These are phyloP conservation scores for Phytopythium sindhum DNA, from an alignment of 352 stramenopile species.

Conservation along the genomic window DNA sequence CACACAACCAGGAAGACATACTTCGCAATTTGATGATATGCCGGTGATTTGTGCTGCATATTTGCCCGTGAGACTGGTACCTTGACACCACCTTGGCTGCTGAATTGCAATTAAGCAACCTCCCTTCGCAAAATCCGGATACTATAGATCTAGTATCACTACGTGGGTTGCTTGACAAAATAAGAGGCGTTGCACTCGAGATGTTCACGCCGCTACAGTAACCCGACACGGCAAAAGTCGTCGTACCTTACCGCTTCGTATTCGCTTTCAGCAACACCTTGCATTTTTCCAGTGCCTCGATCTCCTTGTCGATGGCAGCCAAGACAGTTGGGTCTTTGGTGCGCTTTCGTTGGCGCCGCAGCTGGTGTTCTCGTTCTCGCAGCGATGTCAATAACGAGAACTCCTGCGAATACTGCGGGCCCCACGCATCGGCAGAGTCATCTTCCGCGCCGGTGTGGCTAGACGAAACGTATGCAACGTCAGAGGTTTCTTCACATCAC, in stretches of 20 bases:
- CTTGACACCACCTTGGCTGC: background rate
- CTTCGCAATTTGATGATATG: background rate
- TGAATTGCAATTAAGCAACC: background rate
- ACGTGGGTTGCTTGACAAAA: background rate
- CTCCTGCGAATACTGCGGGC: slow-evolving; percentile 28
- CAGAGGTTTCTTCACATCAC: slow-evolving; percentile 40
- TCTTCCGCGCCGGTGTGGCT: slow-evolving; percentile 7
- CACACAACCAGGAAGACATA: background rate
- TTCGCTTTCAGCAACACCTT: slow-evolving; percentile 59
- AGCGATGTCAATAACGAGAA: slow-evolving; percentile 48
- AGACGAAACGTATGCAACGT: slow-evolving; percentile 19
- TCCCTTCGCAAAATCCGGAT: background rate
- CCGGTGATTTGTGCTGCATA: background rate
- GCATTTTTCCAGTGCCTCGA: slow-evolving; percentile 50
- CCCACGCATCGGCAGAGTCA: slow-evolving; percentile 12
- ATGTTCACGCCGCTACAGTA: background rate
- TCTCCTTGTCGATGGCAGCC: slow-evolving; percentile 43
- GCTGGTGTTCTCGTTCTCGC: slow-evolving; percentile 49
- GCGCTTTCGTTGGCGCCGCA: slow-evolving; percentile 35
- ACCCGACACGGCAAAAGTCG: background rate
- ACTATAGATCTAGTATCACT: background rate
- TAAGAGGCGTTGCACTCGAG: background rate
- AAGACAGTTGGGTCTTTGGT: slow-evolving; percentile 18
- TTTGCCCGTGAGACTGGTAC: background rate
- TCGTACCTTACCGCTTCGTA: slow-evolving; percentile 27